Base-by-base conservation (phyloP, 1,139 yeast genomes). In the Candida albicans region DNA sequence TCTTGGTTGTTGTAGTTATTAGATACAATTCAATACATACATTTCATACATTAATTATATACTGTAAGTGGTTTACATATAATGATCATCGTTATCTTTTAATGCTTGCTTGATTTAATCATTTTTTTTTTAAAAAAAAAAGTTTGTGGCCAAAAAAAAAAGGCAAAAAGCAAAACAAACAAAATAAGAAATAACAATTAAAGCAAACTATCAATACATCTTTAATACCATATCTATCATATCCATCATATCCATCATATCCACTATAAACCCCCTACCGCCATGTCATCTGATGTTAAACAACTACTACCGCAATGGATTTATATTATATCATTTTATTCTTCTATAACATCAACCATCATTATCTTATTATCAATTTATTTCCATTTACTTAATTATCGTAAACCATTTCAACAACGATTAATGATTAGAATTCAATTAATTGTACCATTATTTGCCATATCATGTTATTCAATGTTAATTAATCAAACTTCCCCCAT, bases 351-450 rank as follows among this genome's bases (percentile, higher is more conserved):
- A 24, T 56, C 78, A 7, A 58, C 74, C 5, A 32, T 64, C 13
- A 66, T 72, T 37, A 67, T 73, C 13, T 46, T 65, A 15, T 33
- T 56, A 29, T 61, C 68, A 41, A 64, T 73, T 5, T 33, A 54
- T 5, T 54, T 70, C 33, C 79, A 74, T 46, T 59, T 73, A 15
- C 44, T 55, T 28, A 90, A 91, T 66, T 93, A 93, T 64, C 68
- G 98, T 40, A 88, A 87, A 55, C 98, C 98, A 0, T 77, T 79
- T 57, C 95, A 89, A 53, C 99, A 93, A 62, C 70, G 98, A 42
- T 70, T 90, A 36, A 83, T 88, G 61, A 83, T 91, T 2, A 73
- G 99, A 33, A 93, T 93, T 40, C 86, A 86, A 53, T 35, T 86
- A 75, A 73, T 81, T 51, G 79, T 79, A n/a, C 84, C 84, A 5